A percentile compares a stretch with the other conserved stretches of the same genome.
These are phyloP conservation scores for Leccinum uliginosum DNA, from an alignment of 768 basidiomycete species.

Conservation along the genomic window DNA sequence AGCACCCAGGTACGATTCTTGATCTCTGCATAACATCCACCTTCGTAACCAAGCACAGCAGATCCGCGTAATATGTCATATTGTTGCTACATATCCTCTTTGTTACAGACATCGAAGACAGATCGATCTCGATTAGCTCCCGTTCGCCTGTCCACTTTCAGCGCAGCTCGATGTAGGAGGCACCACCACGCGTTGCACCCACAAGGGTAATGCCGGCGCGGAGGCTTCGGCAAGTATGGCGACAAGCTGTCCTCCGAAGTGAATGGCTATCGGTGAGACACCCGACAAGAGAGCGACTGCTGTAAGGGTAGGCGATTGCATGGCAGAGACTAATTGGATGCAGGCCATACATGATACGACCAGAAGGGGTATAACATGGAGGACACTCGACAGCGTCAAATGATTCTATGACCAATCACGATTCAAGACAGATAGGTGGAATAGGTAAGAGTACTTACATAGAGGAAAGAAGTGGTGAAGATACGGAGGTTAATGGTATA, in stretches of 20 bases:
- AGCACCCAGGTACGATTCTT: not conserved
- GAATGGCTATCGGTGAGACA: constrained; percentile 5
- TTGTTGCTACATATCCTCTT: not conserved
- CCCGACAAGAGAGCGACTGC: constrained; percentile 6
- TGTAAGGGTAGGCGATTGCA: constrained; percentile 11
- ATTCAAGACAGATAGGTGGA: not conserved
- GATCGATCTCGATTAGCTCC: not conserved
- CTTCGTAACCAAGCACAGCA: no score
- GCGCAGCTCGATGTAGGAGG: not conserved
- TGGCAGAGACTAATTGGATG: constrained; percentile 3
- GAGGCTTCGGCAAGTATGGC: not conserved
- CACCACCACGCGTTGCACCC: not conserved
- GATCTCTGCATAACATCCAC: not conserved
- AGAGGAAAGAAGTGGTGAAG: constrained; percentile 6
- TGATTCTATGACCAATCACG: not conserved
- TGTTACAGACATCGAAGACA: not conserved
- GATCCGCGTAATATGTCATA: no score
- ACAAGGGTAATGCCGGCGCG: not conserved
- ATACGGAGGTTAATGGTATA: constrained; percentile 24
- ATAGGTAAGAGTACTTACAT: not conserved
- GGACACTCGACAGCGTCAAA: constrained; percentile 5
- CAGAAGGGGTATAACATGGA: constrained; percentile 18
- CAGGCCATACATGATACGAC: constrained; percentile 8
- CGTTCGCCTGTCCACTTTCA: not conserved
- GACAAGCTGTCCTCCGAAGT: not conserved